Base-by-base conservation (phyloP, 495 filamentous ascomycete genomes). In the Penicillium malachiteum region DNA sequence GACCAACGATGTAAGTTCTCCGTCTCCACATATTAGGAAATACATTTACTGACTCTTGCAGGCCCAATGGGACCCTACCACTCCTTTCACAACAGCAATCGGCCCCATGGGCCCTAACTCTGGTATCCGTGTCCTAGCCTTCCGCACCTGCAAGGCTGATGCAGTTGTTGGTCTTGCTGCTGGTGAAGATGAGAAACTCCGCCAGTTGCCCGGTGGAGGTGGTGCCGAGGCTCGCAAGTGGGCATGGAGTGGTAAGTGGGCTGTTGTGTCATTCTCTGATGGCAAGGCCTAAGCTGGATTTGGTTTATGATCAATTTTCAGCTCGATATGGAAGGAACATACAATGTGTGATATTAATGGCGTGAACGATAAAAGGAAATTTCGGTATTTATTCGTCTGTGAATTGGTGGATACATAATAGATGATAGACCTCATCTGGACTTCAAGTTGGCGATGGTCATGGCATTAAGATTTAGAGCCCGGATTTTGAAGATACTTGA, bases 231-330 rank as follows among this genome's bases (percentile, higher is more conserved):
- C 83, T 16, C 81, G 94, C 56, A 92, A 93, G 70, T 98, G 94
- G 94, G 94, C 92, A 1, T 97, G 92, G 93, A 90, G 82, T 67
- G 94, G 94, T 8, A 97, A 97, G 73, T 97, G 90, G 90, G 94
- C 93, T 3, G 90, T 97, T 34, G 86, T 94, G 11, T 92, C 91
- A 17, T 96, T 96, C 62, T 95, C 73, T 60, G 84, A 90, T 65
- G 87, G 87, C 9, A 88, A 89, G 69, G 70, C 62, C 31, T 81
- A 67, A 40, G 48, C 5, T 40, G 18, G 10, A 7, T 21, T 26
- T 21, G 26, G 43, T 30, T 30, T 5, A 12, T 34, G 46, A 48
- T 48, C n/a, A 1, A 37, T 9, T 18, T 14, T 16, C 8, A 6
- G 13, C 26, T 7, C 5, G n/a, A 41, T 32, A 7, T 31, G 26